These are phyloP conservation scores for Lathyrus aphaca DNA, from an alignment of 306 rosid species.

Conservation along the genomic window DNA sequence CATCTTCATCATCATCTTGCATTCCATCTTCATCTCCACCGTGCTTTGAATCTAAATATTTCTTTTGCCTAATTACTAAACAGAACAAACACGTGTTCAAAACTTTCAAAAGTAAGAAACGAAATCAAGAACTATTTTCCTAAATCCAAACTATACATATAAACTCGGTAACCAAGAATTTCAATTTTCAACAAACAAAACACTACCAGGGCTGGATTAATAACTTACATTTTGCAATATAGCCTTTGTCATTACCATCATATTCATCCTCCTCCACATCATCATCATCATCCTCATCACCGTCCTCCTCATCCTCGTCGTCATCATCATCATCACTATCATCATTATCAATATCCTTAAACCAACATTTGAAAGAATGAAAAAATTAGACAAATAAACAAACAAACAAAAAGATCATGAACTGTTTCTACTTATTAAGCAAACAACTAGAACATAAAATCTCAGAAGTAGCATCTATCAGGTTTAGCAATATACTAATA, in stretches of 20 bases:
- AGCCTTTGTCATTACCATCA: conserved; percentile 42
- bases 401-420: neutral
- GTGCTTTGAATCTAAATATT: conserved; percentile 55
- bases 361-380: conserved; percentile 28
- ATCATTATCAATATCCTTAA: conserved; percentile 50
- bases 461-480: neutral
- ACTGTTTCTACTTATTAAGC: too few species aligned
- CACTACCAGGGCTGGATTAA: neutral
- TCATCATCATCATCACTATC: conserved; percentile 32
- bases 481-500: neutral
- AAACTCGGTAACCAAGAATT: conserved; percentile 22
- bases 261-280: conserved; percentile 41
- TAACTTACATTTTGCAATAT: conserved; percentile 64
- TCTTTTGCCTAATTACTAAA: conserved; percentile 68
- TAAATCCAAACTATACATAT: neutral
- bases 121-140: conserved; percentile 14
- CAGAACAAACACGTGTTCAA: conserved; percentile 30
- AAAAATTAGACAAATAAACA: conserved; percentile 25
- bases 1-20: conserved; percentile 63
- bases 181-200: conserved; percentile 21
- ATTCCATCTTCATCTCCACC: conserved; percentile 73
- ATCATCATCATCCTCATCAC: conserved; percentile 12
- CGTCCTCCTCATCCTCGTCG: conserved; percentile 30
- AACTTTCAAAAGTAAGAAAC: conserved; percentile 11
- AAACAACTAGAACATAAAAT: conserved; percentile 15